Conservation (phyloP, 2,329 filamentous ascomycete genomes). For the Lachnellula willkommii region DNA sequence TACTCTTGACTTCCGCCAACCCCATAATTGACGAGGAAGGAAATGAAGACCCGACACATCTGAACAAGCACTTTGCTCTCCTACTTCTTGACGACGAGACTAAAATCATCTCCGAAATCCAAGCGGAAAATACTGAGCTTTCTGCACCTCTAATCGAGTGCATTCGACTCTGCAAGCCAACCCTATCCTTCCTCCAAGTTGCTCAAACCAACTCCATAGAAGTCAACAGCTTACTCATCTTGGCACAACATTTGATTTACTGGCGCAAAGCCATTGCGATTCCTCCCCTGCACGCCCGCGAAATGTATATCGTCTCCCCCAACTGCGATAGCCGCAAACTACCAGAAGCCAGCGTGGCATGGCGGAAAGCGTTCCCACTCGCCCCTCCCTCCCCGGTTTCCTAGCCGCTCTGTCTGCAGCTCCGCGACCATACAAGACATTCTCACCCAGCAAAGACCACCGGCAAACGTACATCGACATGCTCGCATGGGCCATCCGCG, state of each 20-base stretch:
- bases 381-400: slow-evolving; percentile 82
- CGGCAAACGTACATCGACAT: slow-evolving; percentile 84
- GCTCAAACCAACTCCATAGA: slow-evolving; percentile 67
- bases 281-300: slow-evolving; percentile 80
- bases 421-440: slow-evolving; percentile 74
- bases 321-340: slow-evolving; percentile 76
- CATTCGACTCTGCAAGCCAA: slow-evolving; percentile 67
- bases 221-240: slow-evolving; percentile 74
- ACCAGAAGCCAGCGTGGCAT: slow-evolving; percentile 62
- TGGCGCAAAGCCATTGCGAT: slow-evolving; percentile 92
- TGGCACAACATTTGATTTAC: slow-evolving; percentile 90
- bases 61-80: slow-evolving; percentile 83
- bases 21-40: slow-evolving; percentile 65
- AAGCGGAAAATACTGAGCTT: slow-evolving; percentile 70
- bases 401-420: slow-evolving; percentile 75
- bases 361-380: slow-evolving; percentile 74
- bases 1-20: slow-evolving; percentile 86
- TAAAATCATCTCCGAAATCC: slow-evolving; percentile 66
- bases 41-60: slow-evolving; percentile 57
- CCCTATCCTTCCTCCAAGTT: slow-evolving; percentile 64
- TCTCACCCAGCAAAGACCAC: slow-evolving; percentile 83
- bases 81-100: slow-evolving; percentile 79
- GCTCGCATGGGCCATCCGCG: slow-evolving; percentile 85
- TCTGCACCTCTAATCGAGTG: slow-evolving; percentile 76
- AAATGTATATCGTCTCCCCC: slow-evolving; percentile 86